Evolutionary conservation across 257 asterid species (phyloP), one percentile per base, ranked within the genome.

Genomic region (Marsdenia floribunda): DNA sequence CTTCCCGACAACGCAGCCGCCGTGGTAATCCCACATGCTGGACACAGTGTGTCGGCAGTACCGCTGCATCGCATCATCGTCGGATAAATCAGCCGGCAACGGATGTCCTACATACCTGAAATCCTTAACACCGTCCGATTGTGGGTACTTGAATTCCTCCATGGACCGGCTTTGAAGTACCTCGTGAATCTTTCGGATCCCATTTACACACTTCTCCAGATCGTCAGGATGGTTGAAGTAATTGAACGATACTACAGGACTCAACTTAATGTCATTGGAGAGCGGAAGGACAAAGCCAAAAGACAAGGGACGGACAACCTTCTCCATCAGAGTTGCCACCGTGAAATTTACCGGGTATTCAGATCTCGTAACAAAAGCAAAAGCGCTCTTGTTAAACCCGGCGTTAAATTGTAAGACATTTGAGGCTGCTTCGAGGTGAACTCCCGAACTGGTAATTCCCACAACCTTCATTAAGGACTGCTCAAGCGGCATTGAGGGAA

Each of bases 21-120:
- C 99, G 44, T 94, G 99, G 67, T 90, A 94, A 80, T 94, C 98
- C 98, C 99, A 94, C 73, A 89, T 91, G 14, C 97, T 93, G 82
- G 84, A 91, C 71, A 90, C 97, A 0, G 98, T 90, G 33, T 82
- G 77, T 66, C 93, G 85, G 79, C 93, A 93, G 82, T 90, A 93
- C 71, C 88, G 96, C 22, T 79, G 86, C 91, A 91, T 77, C 68
- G 72, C 75, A 54, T 16, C 78, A 54, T 90, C 92, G 53, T 75
- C 75, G 9, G 87, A 78, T 78, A 75, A 81, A 77, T 91, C 93
- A 21, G 37, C 73, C 0, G 97, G 98, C 89, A 90, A 73, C 65
- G 81, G 87, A 67, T 93, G 61, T 68, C 98, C 98, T 4, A 87
- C 84, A n/a, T 79, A 90, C 58, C 90, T 76, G 73, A 92, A 94